Evolutionary conservation across 257 asterid genomes (phyloP), one percentile per base, ranked within the genome.

Genomic region (Craterostigma plantagineum): DNA sequence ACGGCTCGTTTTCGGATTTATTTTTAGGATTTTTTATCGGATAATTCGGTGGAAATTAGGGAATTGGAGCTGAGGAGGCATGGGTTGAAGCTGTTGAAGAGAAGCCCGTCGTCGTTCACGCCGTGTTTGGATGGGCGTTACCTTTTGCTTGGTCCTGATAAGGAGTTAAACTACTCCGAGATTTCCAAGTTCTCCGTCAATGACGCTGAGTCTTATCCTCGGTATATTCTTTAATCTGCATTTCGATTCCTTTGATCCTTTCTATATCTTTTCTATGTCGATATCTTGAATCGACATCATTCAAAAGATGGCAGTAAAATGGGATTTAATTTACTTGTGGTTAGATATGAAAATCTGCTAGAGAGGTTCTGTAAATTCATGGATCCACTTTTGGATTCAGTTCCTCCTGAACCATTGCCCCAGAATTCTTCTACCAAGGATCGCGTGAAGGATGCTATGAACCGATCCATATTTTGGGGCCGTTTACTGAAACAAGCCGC

Each of bases 121-220:
- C 97, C 97, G n/a, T 79, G 92, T 53, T 42, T 62, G 14, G 97
- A 82, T 43, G 93, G 97, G 15, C 93, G 92, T 15, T 87, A 78
- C 53, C 92, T 87, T 45, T 66, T 87, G 59, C 93, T 82, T 40
- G 93, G 92, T 34, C 60, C 78, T 40, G 95, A 78, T 49, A 64
- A 73, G 61, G 76, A 71, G 12, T 73, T 68, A 11, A 87, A 76
- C 56, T 44, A 59, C 52, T 57, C 92, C 14, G 79, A 87, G 75
- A 87, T 87, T 66, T 79, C 97, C 0, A 87, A 87, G 71, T 82
- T 87, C 68, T 87, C 95, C 13, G 56, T 59, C 39, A 63, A 63
- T 15, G 97, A 87, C 43, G 92, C 95, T 14, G 70, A 76, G 57
- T 81, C 95, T 55, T 87, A 71, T 43, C 87, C 92, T 3, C 71